Conservation (phyloP, 805 yeast species). For the Pichia manshurica region DNA sequence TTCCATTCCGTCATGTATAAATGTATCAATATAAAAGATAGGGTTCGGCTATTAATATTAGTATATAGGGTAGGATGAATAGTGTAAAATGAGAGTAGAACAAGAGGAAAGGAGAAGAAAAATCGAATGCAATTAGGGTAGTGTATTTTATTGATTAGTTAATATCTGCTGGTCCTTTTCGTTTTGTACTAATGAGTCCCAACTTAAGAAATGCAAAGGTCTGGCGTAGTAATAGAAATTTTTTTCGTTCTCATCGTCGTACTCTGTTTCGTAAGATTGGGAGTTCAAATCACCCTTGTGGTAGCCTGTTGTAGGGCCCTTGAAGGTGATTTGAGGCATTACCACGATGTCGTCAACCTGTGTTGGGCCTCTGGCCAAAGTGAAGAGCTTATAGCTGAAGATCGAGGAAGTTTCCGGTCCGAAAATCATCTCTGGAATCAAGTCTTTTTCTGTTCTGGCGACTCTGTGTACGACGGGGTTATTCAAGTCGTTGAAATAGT, state of each 20-base stretch:
- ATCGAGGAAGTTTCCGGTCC: slow-evolving; percentile 28
- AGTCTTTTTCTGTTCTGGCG: slow-evolving; percentile 29
- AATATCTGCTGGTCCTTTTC: neutral
- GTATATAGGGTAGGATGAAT: too few species aligned
- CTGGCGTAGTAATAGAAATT: slow-evolving; percentile 29
- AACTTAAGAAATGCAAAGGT: slow-evolving; percentile 25
- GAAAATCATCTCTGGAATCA: slow-evolving; percentile 20
- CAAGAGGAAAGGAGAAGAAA: neutral
- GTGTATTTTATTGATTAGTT: neutral
- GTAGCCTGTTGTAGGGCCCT: slow-evolving; percentile 17
- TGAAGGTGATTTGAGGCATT: slow-evolving; percentile 29
- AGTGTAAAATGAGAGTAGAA: too few species aligned
- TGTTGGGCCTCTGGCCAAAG: slow-evolving; percentile 29
- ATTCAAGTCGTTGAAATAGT: slow-evolving; percentile 25
- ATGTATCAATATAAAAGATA: too few species aligned
- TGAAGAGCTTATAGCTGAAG: slow-evolving; percentile 27
- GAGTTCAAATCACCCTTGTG: slow-evolving; percentile 14
- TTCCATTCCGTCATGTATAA: too few species aligned
- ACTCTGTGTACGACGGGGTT: slow-evolving; percentile 27
- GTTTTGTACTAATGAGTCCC: slow-evolving; percentile 17
- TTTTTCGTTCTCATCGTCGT: slow-evolving; percentile 26
- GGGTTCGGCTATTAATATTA: too few species aligned
- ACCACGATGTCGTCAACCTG: slow-evolving; percentile 29
- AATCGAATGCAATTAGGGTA: neutral
- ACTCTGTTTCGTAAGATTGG: slow-evolving; percentile 20